A percentile compares a stretch with the other conserved stretches of the same genome.
Conservation (phyloP, 1,284 basidiomycete species). For the Ustilago xerochloae region DNA sequence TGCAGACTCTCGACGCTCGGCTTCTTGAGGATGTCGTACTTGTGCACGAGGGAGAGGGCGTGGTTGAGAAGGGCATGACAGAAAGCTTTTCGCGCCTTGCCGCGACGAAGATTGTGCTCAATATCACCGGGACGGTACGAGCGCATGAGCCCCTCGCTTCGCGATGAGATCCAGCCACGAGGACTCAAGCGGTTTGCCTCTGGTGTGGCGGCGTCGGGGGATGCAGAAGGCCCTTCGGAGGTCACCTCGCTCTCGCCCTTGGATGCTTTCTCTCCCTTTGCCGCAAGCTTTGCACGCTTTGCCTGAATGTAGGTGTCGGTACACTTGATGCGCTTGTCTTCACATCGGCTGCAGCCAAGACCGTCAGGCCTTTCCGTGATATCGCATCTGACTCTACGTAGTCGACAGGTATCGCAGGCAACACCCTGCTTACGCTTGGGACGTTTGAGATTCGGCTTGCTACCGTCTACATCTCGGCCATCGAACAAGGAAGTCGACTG, state of each 20-base stretch:
- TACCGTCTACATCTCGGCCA: constrained; percentile 13
- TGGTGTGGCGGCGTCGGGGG: neutral
- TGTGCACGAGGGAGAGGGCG: constrained; percentile 59
- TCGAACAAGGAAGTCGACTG: constrained; percentile 6
- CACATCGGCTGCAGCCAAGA: constrained; percentile 63
- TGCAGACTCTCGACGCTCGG: constrained; percentile 54
- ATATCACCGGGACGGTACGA: constrained; percentile 36
- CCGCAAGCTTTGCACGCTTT: constrained; percentile 48
- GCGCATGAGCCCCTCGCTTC: constrained; percentile 26
- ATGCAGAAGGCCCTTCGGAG: constrained; percentile 1
- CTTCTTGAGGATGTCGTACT: constrained; percentile 58
- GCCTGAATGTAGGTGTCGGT: constrained; percentile 65
- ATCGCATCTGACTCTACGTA: constrained; percentile 64
- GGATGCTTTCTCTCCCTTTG: constrained; percentile 23
- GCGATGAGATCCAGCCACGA: constrained; percentile 31
- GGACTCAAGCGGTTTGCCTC: constrained; percentile 33
- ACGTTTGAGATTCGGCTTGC: constrained; percentile 27
- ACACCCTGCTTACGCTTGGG: constrained; percentile 66
- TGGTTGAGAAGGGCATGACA: constrained; percentile 57
- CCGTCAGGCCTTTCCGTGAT: constrained; percentile 62
- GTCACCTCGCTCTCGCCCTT: constrained; percentile 13
- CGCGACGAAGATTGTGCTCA: constrained; percentile 52
- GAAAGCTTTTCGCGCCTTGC: constrained; percentile 58
- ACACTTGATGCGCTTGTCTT: constrained; percentile 65
- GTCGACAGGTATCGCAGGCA: constrained; percentile 65